Conservation (phyloP, 176 grass and related monocot species). For the Bolboschoenus planiculmis region DNA sequence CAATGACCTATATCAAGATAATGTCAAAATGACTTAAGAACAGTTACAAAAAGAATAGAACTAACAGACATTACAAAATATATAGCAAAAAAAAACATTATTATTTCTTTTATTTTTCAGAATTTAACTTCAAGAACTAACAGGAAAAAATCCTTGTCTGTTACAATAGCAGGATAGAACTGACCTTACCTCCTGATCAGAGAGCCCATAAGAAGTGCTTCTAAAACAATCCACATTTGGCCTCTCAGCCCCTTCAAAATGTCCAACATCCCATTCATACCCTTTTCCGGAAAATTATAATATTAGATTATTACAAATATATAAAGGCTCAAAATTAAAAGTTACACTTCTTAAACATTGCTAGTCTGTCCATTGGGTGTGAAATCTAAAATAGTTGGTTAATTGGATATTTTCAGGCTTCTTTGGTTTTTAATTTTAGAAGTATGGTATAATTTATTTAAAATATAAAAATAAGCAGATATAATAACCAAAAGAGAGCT, state of each 20-base stretch:
- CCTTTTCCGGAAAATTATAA: slow-evolving; percentile 33
- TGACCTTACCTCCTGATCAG: slow-evolving; percentile 46
- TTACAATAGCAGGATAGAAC: not conserved
- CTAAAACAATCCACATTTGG: slow-evolving; percentile 94
- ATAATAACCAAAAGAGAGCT: not conserved
- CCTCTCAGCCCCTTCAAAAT: slow-evolving; percentile 88
- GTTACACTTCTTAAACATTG: not conserved
- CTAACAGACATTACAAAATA: not conserved
- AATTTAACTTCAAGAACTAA: not conserved
- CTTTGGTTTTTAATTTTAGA: not conserved
- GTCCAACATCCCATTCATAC: slow-evolving; percentile 98
- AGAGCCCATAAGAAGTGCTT: slow-evolving; percentile 87
- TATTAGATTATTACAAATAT: not conserved
- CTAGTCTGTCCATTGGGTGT: not conserved
- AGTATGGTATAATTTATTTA: not conserved
- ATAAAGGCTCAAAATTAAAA: not conserved
- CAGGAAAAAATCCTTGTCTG: not conserved
- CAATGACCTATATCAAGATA: slow-evolving; percentile 31
- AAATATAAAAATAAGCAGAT: slow-evolving; percentile 1
- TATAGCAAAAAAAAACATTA: not conserved
- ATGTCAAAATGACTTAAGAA: not conserved
- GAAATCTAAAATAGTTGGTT: not conserved
- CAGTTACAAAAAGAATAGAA: not conserved
- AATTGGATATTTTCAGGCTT: not conserved
- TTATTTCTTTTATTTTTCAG: not conserved